Conservation (phyloP, 805 yeast genomes). For the Kodamaea fukazawae region DNA sequence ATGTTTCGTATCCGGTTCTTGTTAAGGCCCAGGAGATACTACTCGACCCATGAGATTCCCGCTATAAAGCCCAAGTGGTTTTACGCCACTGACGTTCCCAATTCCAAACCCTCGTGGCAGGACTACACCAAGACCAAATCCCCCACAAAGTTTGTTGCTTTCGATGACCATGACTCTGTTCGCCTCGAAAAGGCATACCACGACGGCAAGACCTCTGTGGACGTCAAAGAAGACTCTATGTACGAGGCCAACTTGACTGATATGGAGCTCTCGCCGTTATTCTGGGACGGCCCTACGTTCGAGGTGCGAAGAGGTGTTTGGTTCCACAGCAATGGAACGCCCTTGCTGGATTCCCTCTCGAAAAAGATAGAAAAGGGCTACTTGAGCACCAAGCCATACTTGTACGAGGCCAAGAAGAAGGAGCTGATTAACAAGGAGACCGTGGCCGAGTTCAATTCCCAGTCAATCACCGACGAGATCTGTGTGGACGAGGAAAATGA, state of each 20-base stretch:
- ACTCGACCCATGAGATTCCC: conserved; percentile 1
- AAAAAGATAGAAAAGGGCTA: conserved; percentile 60
- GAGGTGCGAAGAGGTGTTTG: conserved; percentile 84
- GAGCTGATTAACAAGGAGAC: conserved; percentile 15
- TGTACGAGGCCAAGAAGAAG: conserved; percentile 2
- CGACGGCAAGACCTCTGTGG: conserved; percentile 28
- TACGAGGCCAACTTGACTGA: conserved; percentile 64
- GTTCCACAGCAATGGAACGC: conserved; percentile 62
- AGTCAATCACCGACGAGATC: conserved; percentile 13
- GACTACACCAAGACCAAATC: conserved; percentile 48
- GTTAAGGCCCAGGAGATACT: neutral
- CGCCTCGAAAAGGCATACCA: conserved; percentile 54
- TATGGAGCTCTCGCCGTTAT: conserved; percentile 62
- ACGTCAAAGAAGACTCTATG: conserved; percentile 78
- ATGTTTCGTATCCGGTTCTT: conserved; percentile 2
- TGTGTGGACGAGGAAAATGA: conserved; percentile 26
- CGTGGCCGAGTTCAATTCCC: conserved; percentile 19
- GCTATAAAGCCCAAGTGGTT: conserved; percentile 54
- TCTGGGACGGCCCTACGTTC: conserved; percentile 86
- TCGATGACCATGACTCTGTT: conserved; percentile 59
- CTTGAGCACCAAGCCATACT: conserved; percentile 21
- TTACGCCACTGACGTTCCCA: conserved; percentile 78
- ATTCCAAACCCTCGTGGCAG: conserved; percentile 60
- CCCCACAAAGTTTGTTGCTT: conserved; percentile 65
- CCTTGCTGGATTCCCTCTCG: conserved; percentile 51